These are phyloP conservation scores for Apostasia ramifera DNA, from an alignment of 106 monocot genomes.

Conservation along the genomic window DNA sequence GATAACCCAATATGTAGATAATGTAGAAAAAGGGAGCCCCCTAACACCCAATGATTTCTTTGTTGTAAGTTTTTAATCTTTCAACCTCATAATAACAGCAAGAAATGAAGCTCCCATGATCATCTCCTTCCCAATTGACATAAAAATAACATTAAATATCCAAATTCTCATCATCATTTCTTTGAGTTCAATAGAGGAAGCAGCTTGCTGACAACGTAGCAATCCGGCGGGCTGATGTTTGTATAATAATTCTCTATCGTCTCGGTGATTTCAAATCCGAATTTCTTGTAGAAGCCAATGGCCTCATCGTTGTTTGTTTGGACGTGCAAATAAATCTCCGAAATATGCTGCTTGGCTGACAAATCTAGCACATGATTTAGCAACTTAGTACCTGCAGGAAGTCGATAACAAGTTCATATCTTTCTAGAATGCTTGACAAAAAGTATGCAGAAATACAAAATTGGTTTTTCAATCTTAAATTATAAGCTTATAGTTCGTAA, in stretches of 20 bases:
- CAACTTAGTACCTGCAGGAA: constrained; percentile 67
- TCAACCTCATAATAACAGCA: too few species aligned
- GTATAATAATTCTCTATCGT: constrained; percentile 87
- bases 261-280: constrained; percentile 83
- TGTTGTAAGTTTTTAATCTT: too few species aligned
- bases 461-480: too few species aligned
- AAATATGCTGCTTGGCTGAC: constrained; percentile 62
- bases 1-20: too few species aligned
- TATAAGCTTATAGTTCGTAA: too few species aligned
- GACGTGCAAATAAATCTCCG: constrained; percentile 90
- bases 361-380: constrained; percentile 74
- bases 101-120: not conserved
- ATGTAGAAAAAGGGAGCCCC: too few species aligned
- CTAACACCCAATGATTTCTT: too few species aligned
- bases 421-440: too few species aligned
- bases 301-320: constrained; percentile 97
- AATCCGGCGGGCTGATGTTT: constrained; percentile 95
- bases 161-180: constrained; percentile 36
- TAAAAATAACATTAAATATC: not conserved
- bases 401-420: not conserved
- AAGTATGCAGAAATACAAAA: too few species aligned
- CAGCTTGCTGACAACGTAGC: constrained; percentile 65
- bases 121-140: not conserved
- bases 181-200: constrained; percentile 38
- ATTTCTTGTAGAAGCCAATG: constrained; percentile 89